Evolutionary conservation across 495 filamentous ascomycete genomes (phyloP).

Genomic region (Penicillium paradoxum): DNA sequence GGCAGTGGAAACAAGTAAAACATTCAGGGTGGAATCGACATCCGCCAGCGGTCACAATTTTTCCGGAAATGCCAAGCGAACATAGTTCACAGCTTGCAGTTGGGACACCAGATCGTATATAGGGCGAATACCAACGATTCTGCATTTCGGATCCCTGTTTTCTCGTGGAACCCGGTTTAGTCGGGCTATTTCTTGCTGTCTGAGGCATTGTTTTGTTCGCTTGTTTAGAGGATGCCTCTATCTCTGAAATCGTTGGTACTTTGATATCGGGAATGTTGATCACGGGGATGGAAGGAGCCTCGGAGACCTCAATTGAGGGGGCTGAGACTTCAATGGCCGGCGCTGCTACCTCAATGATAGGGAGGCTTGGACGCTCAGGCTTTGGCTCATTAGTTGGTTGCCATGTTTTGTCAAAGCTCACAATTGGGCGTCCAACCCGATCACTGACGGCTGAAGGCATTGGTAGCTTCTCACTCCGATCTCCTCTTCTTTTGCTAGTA

Average conservation of each 20-base stretch:
- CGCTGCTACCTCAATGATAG: conserved; percentile 36
- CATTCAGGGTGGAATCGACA: conserved; percentile 91
- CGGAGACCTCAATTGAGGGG: conserved; percentile 41
- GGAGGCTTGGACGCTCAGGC: conserved; percentile 27
- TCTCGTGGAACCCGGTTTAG: conserved; percentile 15
- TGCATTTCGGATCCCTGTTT: conserved; percentile 25
- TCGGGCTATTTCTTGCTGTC: conserved; percentile 13
- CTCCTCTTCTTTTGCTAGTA: conserved; percentile 83
- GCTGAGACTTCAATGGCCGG: conserved; percentile 25
- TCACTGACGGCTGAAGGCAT: conserved; percentile 84
- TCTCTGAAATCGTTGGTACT: conserved; percentile 39
- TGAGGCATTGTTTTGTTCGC: conserved; percentile 22
- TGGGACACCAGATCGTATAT: conserved; percentile 53
- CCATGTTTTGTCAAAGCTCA: conserved; percentile 86
- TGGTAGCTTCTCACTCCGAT: conserved; percentile 79
- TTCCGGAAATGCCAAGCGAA: conserved; percentile 75
- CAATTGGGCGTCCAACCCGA: conserved; percentile 78
- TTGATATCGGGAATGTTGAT: conserved; percentile 57
- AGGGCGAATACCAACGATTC: conserved; percentile 36
- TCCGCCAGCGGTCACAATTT: conserved; percentile 76
- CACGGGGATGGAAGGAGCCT: conserved; percentile 52
- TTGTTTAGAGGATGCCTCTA: conserved; percentile 11
- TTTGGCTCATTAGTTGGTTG: conserved; percentile 49
- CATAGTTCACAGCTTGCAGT: conserved; percentile 83
- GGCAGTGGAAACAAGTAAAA: conserved; percentile 85